Conservation (phyloP, 345 rosid genomes). For the Trapa bicornis region DNA sequence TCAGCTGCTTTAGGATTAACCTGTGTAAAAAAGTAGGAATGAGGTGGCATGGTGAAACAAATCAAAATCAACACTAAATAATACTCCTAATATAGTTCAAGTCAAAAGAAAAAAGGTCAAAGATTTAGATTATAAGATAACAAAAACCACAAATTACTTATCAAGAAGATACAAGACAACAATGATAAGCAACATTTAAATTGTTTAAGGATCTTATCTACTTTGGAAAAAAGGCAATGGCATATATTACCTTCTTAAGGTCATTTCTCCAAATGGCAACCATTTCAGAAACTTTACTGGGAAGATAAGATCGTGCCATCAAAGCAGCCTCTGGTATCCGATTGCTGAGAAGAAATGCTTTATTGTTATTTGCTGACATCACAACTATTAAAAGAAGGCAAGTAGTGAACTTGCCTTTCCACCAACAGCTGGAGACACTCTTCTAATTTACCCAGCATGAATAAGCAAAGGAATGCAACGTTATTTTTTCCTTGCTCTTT, state of each 20-base stretch:
- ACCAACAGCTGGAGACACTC: constrained; percentile 87
- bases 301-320: constrained; percentile 98
- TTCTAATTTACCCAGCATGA: constrained; percentile 90
- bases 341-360: constrained; percentile 40
- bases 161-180: neutral
- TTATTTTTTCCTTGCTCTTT: constrained; percentile 96
- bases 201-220: neutral
- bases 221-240: constrained; percentile 3
- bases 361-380: constrained; percentile 4
- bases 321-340: constrained; percentile 99
- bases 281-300: constrained; percentile 96
- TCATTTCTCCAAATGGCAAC: constrained; percentile 96
- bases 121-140: neutral
- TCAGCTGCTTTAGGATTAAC: constrained; percentile 97
- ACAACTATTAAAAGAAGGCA: constrained; percentile 3
- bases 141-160: no score
- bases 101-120: neutral
- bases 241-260: constrained; percentile 54
- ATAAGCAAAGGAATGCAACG: constrained; percentile 87
- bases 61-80: neutral
- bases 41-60: neutral
- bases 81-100: neutral
- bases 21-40: constrained; percentile 20
- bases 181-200: neutral
- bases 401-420: constrained; percentile 52